Conservation (phyloP, 805 yeast genomes). For the Candida maesae region DNA sequence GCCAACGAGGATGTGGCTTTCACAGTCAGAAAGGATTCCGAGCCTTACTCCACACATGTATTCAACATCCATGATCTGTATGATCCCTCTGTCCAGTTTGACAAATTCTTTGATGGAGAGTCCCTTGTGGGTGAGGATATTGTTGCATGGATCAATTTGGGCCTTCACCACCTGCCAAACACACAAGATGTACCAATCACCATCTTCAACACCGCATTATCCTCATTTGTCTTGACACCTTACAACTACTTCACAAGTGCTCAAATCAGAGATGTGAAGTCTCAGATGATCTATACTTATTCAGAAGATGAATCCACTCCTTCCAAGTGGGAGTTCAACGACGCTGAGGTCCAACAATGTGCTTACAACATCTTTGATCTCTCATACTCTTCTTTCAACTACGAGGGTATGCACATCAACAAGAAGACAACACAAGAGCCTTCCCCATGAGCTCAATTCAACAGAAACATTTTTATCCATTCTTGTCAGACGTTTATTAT, state of each 20-base stretch:
- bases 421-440: conserved; percentile 26
- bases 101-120: conserved; percentile 26
- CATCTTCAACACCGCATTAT: conserved; percentile 26
- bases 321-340: conserved; percentile 25
- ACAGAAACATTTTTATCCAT: too few species aligned
- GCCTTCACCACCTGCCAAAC: conserved; percentile 29
- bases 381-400: conserved; percentile 18
- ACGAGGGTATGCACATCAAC: conserved; percentile 19
- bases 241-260: conserved; percentile 27
- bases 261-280: conserved; percentile 24
- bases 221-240: conserved; percentile 26
- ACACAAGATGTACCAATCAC: conserved; percentile 30
- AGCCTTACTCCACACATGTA: conserved; percentile 22
- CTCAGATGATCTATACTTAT: conserved; percentile 23
- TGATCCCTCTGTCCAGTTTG: conserved; percentile 25
- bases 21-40: conserved; percentile 27
- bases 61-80: conserved; percentile 23
- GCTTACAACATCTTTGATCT: conserved; percentile 16
- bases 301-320: conserved; percentile 10
- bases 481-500: too few species aligned
- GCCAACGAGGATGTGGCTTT: conserved; percentile 23
- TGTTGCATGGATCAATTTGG: conserved; percentile 30
- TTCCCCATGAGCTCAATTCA: conserved; percentile 23
- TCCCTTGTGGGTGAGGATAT: conserved; percentile 26
- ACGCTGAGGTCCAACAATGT: conserved; percentile 20